Percentiles rank a stretch among this genome's conserved stretches.
phyloP scores from a whole-genome alignment of 2,329 filamentous ascomycete species.

The Nemania diffusa region DNA sequence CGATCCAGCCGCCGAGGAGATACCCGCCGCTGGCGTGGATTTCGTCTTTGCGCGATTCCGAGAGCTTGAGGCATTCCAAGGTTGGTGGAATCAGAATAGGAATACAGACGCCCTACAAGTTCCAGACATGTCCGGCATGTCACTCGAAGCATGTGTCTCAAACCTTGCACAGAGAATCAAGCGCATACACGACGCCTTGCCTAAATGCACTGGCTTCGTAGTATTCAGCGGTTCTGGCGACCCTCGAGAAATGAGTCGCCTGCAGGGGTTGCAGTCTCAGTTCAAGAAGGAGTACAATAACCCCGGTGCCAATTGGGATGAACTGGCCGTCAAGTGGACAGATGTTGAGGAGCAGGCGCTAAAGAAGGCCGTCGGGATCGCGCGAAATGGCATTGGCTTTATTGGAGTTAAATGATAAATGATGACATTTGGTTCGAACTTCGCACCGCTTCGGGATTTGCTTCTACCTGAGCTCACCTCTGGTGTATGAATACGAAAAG shows the following conservation, averaged over 20 bases:
- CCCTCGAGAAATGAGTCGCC: slow-evolving; percentile 71
- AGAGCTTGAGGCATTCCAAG: slow-evolving; percentile 71
- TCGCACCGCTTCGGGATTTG: neutral
- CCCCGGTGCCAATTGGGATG: slow-evolving; percentile 72
- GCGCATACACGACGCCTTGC: slow-evolving; percentile 67
- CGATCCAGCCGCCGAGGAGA: slow-evolving; percentile 66
- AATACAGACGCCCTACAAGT: slow-evolving; percentile 49
- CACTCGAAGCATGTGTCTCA: slow-evolving; percentile 59
- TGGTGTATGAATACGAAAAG: slow-evolving; percentile 23
- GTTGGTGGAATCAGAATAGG: slow-evolving; percentile 73
- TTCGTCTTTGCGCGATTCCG: slow-evolving; percentile 75
- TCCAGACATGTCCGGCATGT: slow-evolving; percentile 44
- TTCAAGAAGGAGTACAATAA: slow-evolving; percentile 72
- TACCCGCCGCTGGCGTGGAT: slow-evolving; percentile 70
- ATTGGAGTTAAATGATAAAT: slow-evolving; percentile 70
- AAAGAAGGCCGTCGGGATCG: slow-evolving; percentile 64
- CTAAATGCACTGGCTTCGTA: slow-evolving; percentile 72
- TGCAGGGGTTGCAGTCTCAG: slow-evolving; percentile 69
- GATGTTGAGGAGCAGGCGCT: slow-evolving; percentile 73
- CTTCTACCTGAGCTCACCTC: slow-evolving; percentile 11
- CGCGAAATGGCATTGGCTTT: slow-evolving; percentile 72
- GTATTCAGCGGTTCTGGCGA: slow-evolving; percentile 74
- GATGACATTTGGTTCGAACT: slow-evolving; percentile 46
- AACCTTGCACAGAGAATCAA: slow-evolving; percentile 61
- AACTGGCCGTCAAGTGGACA: slow-evolving; percentile 74